Evolutionary conservation across 768 basidiomycete species (phyloP), one percentile per base, ranked within the genome.

Genomic region (Tricholoma furcatifolium): DNA sequence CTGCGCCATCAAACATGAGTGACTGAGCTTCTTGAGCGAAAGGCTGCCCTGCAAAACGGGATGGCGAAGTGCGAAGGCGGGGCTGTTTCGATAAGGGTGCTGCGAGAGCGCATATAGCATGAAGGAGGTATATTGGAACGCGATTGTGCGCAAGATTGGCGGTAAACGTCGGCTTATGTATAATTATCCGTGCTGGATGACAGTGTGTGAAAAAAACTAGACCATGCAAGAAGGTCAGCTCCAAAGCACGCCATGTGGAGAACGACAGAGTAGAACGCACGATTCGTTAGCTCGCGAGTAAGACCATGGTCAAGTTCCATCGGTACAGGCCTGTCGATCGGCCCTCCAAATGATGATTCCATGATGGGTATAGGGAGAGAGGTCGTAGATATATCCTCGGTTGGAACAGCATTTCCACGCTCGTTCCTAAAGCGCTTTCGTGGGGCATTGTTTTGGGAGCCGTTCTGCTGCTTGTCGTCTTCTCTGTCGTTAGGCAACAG

Each of bases 191-290:
- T 55, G 84, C 82, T 20, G 90, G 90, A 62, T 91, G 87, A 59
- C 85, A 86, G 65, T 88, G 87, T 21, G 90, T 78, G 66, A 92
- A 91, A 67, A 91, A 91, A 9, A 91, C 89, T 91, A 60, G 36
- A 44, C 47, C 20, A 38, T 43, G 39, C 30, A 50, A 55, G 18
- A 54, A 42, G 51, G 47, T 55, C 45, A 56, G 50, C 27, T 27
- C 27, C 27, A 43, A 49, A 47, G 56, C 55, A 51, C 17, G 34
- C 48, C 30, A 31, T 50, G 50, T 43, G 50, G 47, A 43, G 41
- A 45, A 35, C 53, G 38, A 60, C 48, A 56, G 44, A 51, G 55
- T 14, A 31, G 49, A 40, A 72, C 86, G 64, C 66, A 87, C 88
- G 73, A 64, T 88, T 87, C 31, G 87, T 85, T 53, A 91, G 78